These are phyloP conservation scores for Fusarium sp. DNA, from an alignment of 2,329 filamentous ascomycete genomes.

Conservation along the genomic window DNA sequence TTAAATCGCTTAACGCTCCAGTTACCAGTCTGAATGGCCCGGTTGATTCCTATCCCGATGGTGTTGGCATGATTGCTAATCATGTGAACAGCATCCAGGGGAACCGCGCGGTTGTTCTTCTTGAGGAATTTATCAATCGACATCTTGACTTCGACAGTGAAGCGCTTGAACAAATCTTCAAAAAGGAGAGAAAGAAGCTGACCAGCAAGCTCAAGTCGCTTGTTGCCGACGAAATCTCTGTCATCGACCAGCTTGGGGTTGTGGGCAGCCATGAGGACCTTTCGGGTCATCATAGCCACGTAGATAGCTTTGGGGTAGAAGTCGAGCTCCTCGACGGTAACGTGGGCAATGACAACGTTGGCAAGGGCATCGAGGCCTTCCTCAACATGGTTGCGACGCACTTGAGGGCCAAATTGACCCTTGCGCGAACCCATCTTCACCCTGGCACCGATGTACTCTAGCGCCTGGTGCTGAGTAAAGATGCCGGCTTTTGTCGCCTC, in stretches of 20 bases:
- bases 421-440: conserved; percentile 85
- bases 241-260: conserved; percentile 92
- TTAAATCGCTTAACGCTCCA: conserved; percentile 98
- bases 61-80: conserved; percentile 84
- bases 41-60: conserved; percentile 92
- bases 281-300: conserved; percentile 95
- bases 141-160: conserved; percentile 85
- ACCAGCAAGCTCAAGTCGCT: conserved; percentile 91
- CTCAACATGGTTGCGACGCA: conserved; percentile 80
- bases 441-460: conserved; percentile 87
- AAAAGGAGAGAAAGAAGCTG: conserved; percentile 93
- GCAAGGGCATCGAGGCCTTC: conserved; percentile 93
- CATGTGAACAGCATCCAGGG: conserved; percentile 85
- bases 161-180: conserved; percentile 97
- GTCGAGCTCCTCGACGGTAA: conserved; percentile 88
- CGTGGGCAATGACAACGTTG: conserved; percentile 92
- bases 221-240: conserved; percentile 97
- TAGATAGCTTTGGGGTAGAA: conserved; percentile 98
- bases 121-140: conserved; percentile 95
- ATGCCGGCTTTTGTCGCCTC: conserved; percentile 84
- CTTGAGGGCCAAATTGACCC: conserved; percentile 60
- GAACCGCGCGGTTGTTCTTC: conserved; percentile 86
- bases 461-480: conserved; percentile 91
- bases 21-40: conserved; percentile 96
- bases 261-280: conserved; percentile 91